These are phyloP conservation scores for Prunus kanzakura DNA, from an alignment of 306 rosid species.

Conservation along the genomic window DNA sequence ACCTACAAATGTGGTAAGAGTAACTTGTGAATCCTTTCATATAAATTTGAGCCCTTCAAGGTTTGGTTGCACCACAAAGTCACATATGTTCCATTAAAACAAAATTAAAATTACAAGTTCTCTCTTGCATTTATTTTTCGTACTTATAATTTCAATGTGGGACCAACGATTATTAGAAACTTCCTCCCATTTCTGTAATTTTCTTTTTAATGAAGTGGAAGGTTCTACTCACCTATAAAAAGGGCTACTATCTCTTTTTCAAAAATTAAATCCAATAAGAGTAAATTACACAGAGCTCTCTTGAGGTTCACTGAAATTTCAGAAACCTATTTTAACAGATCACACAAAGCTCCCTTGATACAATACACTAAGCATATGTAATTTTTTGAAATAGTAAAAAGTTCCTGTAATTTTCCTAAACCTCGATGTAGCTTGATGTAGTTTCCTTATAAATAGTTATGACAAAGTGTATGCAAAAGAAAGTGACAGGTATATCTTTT, in stretches of 20 bases:
- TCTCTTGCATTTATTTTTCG: background rate
- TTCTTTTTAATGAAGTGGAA: background rate
- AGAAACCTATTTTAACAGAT: background rate
- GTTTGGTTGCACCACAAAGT: background rate
- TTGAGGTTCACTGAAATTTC: background rate
- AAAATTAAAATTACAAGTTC: background rate
- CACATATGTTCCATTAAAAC: background rate
- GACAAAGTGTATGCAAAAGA: background rate
- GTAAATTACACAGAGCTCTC: background rate
- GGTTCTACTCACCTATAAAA: background rate
- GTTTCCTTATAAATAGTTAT: background rate
- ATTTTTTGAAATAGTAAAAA: background rate
- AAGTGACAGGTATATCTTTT: background rate
- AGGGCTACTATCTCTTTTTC: background rate
- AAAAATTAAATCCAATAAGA: background rate
- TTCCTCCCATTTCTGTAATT: background rate
- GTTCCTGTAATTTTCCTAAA: background rate
- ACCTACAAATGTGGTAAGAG: constrained; percentile 26
- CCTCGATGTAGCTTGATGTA: background rate
- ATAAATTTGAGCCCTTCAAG: background rate
- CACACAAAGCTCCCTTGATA: background rate
- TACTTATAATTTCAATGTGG: background rate
- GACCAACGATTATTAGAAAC: background rate
- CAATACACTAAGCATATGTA: background rate
- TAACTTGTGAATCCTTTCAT: background rate